Evolutionary conservation across 2,329 filamentous ascomycete species (phyloP).

Genomic region (Drechslerella coelobrocha): DNA sequence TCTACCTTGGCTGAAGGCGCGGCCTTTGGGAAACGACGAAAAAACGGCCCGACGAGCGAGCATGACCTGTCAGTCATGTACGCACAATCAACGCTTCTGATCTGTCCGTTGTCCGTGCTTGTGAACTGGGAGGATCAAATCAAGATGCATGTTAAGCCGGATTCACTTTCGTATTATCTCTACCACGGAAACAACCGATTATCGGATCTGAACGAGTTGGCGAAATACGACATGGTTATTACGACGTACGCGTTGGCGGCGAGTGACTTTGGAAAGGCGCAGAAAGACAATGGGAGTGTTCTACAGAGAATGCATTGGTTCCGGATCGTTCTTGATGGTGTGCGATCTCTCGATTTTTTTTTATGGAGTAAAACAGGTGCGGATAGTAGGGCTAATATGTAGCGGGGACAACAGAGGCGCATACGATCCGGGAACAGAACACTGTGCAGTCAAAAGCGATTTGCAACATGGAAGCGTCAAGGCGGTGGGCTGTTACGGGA

Average conservation of each 20-base stretch:
- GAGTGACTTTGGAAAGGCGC: conserved; percentile 71
- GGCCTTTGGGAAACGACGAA: conserved; percentile 61
- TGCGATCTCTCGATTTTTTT: conserved; percentile 42
- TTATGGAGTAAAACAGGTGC: conserved; percentile 15
- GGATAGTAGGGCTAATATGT: conserved; percentile 54
- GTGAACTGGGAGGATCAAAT: conserved; percentile 96
- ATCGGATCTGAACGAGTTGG: conserved; percentile 36
- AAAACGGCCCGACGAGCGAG: conserved; percentile 54
- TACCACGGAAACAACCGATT: conserved; percentile 62
- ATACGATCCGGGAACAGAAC: conserved; percentile 57
- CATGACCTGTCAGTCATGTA: conserved; percentile 65
- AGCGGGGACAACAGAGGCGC: conserved; percentile 59
- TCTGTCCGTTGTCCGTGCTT: conserved; percentile 88
- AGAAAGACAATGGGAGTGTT: conserved; percentile 61
- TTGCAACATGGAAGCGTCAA: conserved; percentile 52
- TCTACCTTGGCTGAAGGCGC: conserved; percentile 69
- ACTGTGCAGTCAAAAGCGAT: conserved; percentile 56
- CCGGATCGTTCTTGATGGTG: conserved; percentile 47
- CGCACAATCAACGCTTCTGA: conserved; percentile 78
- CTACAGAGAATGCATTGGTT: conserved; percentile 47
- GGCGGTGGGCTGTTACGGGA: conserved; percentile 60
- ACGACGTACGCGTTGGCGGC: conserved; percentile 57
- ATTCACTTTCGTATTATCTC: conserved; percentile 73
- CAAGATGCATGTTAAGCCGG: conserved; percentile 74
- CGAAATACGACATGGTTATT: conserved; percentile 55